Base-by-base conservation (phyloP, 2,329 filamentous ascomycete species). In the Trichoderma sp. region DNA sequence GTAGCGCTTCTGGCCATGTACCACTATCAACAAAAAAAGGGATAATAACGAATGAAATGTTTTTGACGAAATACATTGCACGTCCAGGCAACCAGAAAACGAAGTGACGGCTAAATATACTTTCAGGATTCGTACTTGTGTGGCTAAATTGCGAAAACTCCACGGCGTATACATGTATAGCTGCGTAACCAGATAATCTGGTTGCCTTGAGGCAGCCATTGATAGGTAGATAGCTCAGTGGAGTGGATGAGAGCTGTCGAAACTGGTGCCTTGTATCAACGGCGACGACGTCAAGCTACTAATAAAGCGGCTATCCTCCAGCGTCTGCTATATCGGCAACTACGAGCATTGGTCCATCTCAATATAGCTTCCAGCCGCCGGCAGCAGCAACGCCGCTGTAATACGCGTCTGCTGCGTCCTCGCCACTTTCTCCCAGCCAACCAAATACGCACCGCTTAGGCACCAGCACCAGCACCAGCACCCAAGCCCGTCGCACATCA, bases 1-100 rank as follows among this genome's bases (percentile, higher is more conserved):
- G 69, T 80, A 80, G 74, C 73, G 77, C 75, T 43, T 40, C 29
- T 60, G 68, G 59, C 68, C 68, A 60, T 69, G 68, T 69, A 68
- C 63, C 14, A 61, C 64, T 61, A 70, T 52, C 24, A 60, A 57
- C 60, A 68, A 68, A 70, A 49, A 49, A 49, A 67, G 27, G 57
- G 33, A 68, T 62, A 65, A 66, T 69, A 55, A 69, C 35, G 68
- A 69, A 58, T 59, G 61, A 60, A 62, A 63, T 62, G 66, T 58
- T 57, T 40, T 68, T 68, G n/a, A 68, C 43, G 55, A 65, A 8
- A 60, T 52, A 5, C 55, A 59, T 31, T 19, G 43, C 27, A 37
- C 1, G 29, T 14, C 19, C 29, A 67, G 64, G 64, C 64, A 67
- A 16, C 64, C 0, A 10, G 53, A 37, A 49, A 57, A 4, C n/a